phyloP scores from a whole-genome alignment of 2,329 filamentous ascomycete genomes.

The Lomentospora prolificans region DNA sequence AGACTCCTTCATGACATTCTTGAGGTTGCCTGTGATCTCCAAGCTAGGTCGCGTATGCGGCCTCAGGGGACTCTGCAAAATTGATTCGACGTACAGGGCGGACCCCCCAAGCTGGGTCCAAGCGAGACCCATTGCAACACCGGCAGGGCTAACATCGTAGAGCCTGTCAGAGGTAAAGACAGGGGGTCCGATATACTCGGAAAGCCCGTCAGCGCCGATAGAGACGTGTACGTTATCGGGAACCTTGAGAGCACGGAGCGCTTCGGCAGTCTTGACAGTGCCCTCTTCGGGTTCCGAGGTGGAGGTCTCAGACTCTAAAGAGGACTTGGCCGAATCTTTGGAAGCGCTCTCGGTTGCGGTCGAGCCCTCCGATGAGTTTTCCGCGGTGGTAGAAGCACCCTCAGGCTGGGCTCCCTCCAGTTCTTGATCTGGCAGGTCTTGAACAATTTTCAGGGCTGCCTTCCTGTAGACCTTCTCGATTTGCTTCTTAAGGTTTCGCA shows the following conservation, averaged over 20 bases:
- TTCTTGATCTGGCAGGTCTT: slow-evolving; percentile 75
- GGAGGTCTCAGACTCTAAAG: slow-evolving; percentile 6
- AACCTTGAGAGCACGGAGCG: slow-evolving; percentile 69
- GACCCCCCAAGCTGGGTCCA: slow-evolving; percentile 98
- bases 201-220: slow-evolving; percentile 82
- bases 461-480: slow-evolving; percentile 99
- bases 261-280: slow-evolving; percentile 58
- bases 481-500: slow-evolving; percentile 97
- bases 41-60: slow-evolving; percentile 66
- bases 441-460: slow-evolving; percentile 91
- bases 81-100: slow-evolving; percentile 94
- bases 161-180: slow-evolving; percentile 92
- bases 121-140: slow-evolving; percentile 94
- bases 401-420: slow-evolving; percentile 59
- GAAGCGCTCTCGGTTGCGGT: slow-evolving; percentile 15
- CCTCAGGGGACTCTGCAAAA: slow-evolving; percentile 73
- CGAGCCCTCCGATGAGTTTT: background rate
- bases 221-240: slow-evolving; percentile 78
- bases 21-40: slow-evolving; percentile 89
- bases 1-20: slow-evolving; percentile 97
- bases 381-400: slow-evolving; percentile 10
- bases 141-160: slow-evolving; percentile 86
- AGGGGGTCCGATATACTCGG: slow-evolving; percentile 93
- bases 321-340: background rate
- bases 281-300: slow-evolving; percentile 25